Base-by-base conservation (phyloP, 768 basidiomycete species). In the Calocybe gangraenosa region DNA sequence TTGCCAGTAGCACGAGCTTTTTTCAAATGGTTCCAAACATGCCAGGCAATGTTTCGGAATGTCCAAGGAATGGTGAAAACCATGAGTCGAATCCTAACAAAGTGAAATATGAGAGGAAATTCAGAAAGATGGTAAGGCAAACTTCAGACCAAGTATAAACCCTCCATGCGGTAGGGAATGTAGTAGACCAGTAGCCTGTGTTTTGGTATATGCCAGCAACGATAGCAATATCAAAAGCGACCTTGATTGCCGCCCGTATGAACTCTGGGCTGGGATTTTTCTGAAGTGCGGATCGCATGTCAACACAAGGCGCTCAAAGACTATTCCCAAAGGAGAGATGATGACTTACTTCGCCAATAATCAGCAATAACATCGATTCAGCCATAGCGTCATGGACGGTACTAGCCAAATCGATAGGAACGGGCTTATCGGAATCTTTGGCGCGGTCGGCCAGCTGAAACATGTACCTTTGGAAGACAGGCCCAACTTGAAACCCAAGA, bases 281-380 rank as follows among this genome's bases (percentile, higher is more conserved):
- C 22, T 14, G 18, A 44, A n/a, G n/a, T 47, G 15, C 32, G 40
- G 25, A 17, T 9, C 3, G n/a, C n/a, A 1, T 9, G n/a, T 31
- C 14, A 31, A 14, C 30, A 31, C 30, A 3, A 28, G 17, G n/a
- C 3, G 7, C 18, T 6, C 31, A n/a, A 13, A 37, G 21, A 18
- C 30, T 31, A 31, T 7, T 15, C 19, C 19, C 10, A 28, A 13
- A 25, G 15, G n/a, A n/a, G n/a, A n/a, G n/a, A n/a, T n/a, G n/a
- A n/a, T n/a, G n/a, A n/a, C n/a, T n/a, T 15, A 47, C 46, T 37
- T 47, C 40, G 23, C 46, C 46, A 9, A 47, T 47, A 31, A 47
- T 47, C 28, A 47, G 46, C 20, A 47, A 13, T 9, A 47, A 35
- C 46, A 47, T 47, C 14, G 46, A 42, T 11, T 47, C 40, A 8